Evolutionary conservation across 495 filamentous ascomycete species (phyloP).

Genomic region (Penicillium pulvis): DNA sequence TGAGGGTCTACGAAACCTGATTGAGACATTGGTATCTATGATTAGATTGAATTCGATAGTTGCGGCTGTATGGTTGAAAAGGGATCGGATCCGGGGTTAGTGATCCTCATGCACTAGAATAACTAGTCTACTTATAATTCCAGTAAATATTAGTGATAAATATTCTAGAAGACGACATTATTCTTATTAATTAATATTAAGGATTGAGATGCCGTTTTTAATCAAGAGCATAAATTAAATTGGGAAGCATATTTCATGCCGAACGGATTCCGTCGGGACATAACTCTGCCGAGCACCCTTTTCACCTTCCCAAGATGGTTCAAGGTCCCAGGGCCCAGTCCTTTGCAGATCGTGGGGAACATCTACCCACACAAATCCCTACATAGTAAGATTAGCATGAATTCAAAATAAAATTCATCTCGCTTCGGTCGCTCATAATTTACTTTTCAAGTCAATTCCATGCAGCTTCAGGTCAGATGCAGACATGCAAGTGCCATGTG

Average conservation of each 20-base stretch:
- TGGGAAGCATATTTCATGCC: too few species aligned
- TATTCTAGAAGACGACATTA: too few species aligned
- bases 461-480: constrained; percentile 22
- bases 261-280: too few species aligned
- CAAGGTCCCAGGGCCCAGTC: not conserved
- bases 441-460: not conserved
- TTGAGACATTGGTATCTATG: not conserved
- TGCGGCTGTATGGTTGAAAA: not conserved
- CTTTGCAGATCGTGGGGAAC: constrained; percentile 4
- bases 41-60: constrained; percentile 1
- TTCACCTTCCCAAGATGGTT: constrained; percentile 10
- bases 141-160: too few species aligned
- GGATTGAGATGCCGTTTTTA: too few species aligned
- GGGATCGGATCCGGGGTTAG: not conserved
- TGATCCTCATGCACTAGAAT: not conserved
- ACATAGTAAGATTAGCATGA: too few species aligned
- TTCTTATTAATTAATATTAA: too few species aligned
- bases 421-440: not conserved
- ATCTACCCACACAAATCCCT: not conserved
- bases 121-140: not conserved
- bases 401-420: not conserved
- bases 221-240: too few species aligned
- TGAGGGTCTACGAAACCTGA: not conserved
- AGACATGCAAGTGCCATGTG: constrained; percentile 34
- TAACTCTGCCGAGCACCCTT: not conserved